Percentiles rank a stretch among this genome's conserved stretches.
phyloP scores from a whole-genome alignment of 2,329 filamentous ascomycete species.

The Biscogniauxia sp. region DNA sequence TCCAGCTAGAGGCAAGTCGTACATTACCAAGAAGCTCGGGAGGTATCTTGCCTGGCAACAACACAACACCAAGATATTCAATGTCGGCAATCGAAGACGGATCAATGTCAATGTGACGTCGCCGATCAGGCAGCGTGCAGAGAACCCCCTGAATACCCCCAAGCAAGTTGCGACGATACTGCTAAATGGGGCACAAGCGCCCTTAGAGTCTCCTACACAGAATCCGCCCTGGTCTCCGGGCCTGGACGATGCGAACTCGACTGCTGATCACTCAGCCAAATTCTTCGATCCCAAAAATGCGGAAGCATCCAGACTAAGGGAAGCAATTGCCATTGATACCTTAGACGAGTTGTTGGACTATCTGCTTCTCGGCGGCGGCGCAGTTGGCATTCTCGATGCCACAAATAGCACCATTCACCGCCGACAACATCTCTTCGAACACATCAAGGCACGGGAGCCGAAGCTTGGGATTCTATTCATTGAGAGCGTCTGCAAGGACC shows the following conservation, averaged over 20 bases:
- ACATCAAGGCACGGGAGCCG: constrained; percentile 78
- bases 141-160: constrained; percentile 42
- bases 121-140: constrained; percentile 34
- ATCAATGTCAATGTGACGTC: constrained; percentile 62
- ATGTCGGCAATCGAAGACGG: constrained; percentile 88
- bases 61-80: constrained; percentile 94
- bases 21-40: constrained; percentile 97
- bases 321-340: constrained; percentile 89
- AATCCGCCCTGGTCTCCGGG: constrained; percentile 39
- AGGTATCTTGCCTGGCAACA: constrained; percentile 97
- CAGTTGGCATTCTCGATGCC: constrained; percentile 92
- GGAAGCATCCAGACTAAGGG: constrained; percentile 76
- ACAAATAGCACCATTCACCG: constrained; percentile 94
- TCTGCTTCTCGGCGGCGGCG: constrained; percentile 75
- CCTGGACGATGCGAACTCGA: constrained; percentile 34
- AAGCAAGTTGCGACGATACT: constrained; percentile 56
- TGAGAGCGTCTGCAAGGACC: constrained; percentile 88
- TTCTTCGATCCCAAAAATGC: constrained; percentile 94
- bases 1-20: constrained; percentile 93
- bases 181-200: constrained; percentile 47
- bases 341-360: constrained; percentile 91
- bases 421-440: constrained; percentile 78
- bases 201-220: constrained; percentile 30
- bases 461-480: constrained; percentile 91
- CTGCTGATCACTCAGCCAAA: constrained; percentile 75